Conservation (phyloP, 2,329 filamentous ascomycete species). For the Hymenoscyphus fructigenus region DNA sequence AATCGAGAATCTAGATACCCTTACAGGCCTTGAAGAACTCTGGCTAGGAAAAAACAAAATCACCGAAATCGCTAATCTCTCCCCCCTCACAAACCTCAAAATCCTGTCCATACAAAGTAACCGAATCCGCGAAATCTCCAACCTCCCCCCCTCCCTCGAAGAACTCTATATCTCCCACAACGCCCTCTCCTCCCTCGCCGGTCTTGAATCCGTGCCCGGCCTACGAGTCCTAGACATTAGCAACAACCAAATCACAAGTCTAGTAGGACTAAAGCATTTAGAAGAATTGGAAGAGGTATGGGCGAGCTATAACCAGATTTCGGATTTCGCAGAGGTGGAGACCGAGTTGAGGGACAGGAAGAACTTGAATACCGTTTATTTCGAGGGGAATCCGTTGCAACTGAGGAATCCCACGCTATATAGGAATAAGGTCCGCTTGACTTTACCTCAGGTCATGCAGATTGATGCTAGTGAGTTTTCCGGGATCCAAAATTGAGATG, state of each 20-base stretch:
- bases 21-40: conserved; percentile 78
- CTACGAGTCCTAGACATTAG: conserved; percentile 85
- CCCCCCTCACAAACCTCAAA: conserved; percentile 73
- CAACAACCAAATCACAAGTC: conserved; percentile 76
- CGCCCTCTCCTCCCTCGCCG: conserved; percentile 72
- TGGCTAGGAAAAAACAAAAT: conserved; percentile 99
- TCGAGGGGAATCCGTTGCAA: conserved; percentile 93
- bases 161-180: conserved; percentile 98
- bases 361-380: conserved; percentile 84
- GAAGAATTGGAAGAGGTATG: conserved; percentile 82
- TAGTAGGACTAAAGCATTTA: conserved; percentile 70
- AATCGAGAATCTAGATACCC: conserved; percentile 78
- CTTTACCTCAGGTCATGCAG: conserved; percentile 83
- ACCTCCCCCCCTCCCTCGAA: conserved; percentile 76
- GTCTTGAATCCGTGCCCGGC: conserved; percentile 61
- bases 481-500: neutral
- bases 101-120: conserved; percentile 96
- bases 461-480: conserved; percentile 90
- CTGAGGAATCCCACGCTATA: conserved; percentile 77
- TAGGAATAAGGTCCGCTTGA: conserved; percentile 87
- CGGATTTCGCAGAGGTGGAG: conserved; percentile 81
- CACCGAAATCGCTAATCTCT: conserved; percentile 73
- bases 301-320: conserved; percentile 85
- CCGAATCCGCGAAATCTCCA: conserved; percentile 75
- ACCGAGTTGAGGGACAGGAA: conserved; percentile 75